These are phyloP conservation scores for Catunica adiposa DNA, from an alignment of 2,329 filamentous ascomycete species.

Conservation along the genomic window DNA sequence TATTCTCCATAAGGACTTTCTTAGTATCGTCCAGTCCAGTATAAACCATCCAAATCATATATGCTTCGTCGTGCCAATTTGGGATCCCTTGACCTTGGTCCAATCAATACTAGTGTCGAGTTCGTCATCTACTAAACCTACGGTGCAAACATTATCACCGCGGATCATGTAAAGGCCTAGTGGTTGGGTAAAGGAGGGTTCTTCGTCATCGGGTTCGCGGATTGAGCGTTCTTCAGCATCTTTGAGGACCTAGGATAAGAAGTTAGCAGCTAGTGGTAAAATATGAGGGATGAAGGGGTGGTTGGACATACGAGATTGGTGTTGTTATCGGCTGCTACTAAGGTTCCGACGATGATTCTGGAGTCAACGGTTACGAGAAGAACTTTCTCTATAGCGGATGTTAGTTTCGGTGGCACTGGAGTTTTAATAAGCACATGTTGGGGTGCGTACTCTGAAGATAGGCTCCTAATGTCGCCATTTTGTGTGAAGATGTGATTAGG, in stretches of 20 bases:
- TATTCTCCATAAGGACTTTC: too few species aligned
- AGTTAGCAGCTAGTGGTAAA: not conserved
- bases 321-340: conserved; percentile 74
- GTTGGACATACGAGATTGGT: conserved; percentile 66
- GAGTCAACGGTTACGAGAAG: conserved; percentile 85
- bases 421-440: conserved; percentile 3
- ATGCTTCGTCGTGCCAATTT: conserved; percentile 76
- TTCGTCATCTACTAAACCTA: conserved; percentile 77
- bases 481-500: not conserved
- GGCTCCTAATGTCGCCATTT: conserved; percentile 29
- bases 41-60: conserved; percentile 5
- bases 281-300: not conserved
- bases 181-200: conserved; percentile 62
- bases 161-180: conserved; percentile 83
- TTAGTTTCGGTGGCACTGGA: conserved; percentile 1
- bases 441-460: conserved; percentile 31
- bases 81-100: conserved; percentile 70
- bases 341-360: conserved; percentile 64
- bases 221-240: conserved; percentile 82
- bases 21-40: not conserved
- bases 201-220: conserved; percentile 64
- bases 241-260: conserved; percentile 47
- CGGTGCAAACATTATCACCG: conserved; percentile 84
- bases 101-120: conserved; percentile 86
- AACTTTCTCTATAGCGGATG: conserved; percentile 54